A percentile compares a stretch with the other conserved stretches of the same genome.
These are phyloP conservation scores for Ceratopteris richardii DNA, from an alignment of 75 land plant genomes.

Conservation along the genomic window DNA sequence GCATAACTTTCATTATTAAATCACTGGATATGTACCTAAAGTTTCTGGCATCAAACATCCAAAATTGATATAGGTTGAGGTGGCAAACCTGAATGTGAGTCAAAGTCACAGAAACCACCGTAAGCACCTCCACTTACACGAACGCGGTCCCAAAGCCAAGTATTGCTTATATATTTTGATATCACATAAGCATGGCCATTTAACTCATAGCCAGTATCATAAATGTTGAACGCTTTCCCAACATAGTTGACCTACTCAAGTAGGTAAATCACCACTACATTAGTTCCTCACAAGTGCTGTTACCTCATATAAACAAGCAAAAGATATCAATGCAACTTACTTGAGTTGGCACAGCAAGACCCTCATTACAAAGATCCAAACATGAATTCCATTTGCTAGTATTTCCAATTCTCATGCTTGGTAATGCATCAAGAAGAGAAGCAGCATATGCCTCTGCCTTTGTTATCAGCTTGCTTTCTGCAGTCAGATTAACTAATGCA, in stretches of 20 bases:
- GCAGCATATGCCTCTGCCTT: constrained; percentile 46
- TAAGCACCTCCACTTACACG: constrained; percentile 99
- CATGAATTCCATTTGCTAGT: constrained; percentile 36
- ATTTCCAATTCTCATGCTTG: constrained; percentile 22
- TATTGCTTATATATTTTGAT: constrained; percentile 82
- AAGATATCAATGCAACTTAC: constrained; percentile 17
- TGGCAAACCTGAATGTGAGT: constrained; percentile 82
- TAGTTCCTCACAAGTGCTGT: no score
- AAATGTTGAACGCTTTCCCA: constrained; percentile 92
- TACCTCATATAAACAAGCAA: no score
- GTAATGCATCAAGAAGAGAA: constrained; percentile 73
- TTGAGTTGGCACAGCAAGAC: constrained; percentile 94
- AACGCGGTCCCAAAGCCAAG: constrained; percentile 99
- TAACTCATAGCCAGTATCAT: constrained; percentile 89
- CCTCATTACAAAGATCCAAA: constrained; percentile 69
- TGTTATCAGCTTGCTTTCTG: constrained; percentile 67
- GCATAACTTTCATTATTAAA: background rate
- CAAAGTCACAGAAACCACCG: constrained; percentile 99
- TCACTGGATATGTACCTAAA: constrained; percentile 2
- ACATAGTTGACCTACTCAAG: constrained; percentile 85
- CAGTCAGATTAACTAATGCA: constrained; percentile 79
- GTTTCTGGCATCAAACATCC: constrained; percentile 4
- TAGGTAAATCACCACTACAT: background rate
- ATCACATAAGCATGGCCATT: constrained; percentile 97
- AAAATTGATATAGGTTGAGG: background rate